These are phyloP conservation scores for Stenocarpella maydis DNA, from an alignment of 2,329 filamentous ascomycete species.

Conservation along the genomic window DNA sequence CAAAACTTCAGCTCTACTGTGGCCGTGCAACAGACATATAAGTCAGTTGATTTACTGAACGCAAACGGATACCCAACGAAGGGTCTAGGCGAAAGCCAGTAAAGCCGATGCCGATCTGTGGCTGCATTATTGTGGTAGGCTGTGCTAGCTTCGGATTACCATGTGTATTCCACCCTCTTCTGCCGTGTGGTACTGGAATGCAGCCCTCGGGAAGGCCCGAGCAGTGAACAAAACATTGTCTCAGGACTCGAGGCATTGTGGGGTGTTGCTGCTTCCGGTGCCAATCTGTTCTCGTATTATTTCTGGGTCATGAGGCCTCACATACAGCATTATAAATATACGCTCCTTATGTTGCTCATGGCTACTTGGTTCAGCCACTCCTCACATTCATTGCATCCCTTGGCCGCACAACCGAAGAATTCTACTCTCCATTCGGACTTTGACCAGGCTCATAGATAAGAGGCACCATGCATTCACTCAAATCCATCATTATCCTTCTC, in stretches of 20 bases:
- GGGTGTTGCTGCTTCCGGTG: slow-evolving; percentile 1
- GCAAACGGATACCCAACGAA: neutral
- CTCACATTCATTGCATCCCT: neutral
- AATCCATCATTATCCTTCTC: neutral
- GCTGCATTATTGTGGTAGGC: neutral
- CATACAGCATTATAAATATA: slow-evolving; percentile 1
- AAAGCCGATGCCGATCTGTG: slow-evolving; percentile 4
- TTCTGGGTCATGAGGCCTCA: no score
- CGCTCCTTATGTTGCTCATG: neutral
- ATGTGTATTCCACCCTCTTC: no score
- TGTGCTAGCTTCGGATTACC: neutral
- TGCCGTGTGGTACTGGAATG: slow-evolving; percentile 1
- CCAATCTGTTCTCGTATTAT: neutral
- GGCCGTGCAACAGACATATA: no score
- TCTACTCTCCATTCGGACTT: neutral
- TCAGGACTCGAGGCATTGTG: neutral
- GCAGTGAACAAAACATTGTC: neutral
- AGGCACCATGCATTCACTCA: slow-evolving; percentile 5
- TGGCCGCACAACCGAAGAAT: neutral
- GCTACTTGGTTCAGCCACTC: neutral
- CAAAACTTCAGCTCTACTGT: neutral
- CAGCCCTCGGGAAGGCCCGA: neutral
- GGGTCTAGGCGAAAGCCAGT: neutral
- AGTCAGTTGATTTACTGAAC: neutral
- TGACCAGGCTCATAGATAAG: neutral